Evolutionary conservation across 345 rosid genomes (phyloP).

Genomic region (Physaria fendleri): DNA sequence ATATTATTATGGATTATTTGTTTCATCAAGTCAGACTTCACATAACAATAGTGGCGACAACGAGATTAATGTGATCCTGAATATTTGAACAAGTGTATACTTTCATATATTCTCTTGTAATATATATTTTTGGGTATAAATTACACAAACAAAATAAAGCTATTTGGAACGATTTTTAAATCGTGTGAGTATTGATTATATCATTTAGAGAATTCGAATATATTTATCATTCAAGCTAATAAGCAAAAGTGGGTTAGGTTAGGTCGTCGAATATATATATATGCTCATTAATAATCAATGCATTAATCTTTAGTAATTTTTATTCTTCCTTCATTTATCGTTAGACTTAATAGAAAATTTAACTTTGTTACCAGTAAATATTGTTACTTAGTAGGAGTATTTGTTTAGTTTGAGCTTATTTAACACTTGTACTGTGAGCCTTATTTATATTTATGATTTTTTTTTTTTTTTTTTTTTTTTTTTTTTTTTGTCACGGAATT

Average conservation of each 20-base stretch:
- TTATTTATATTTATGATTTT: background rate
- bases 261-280: slow-evolving; percentile 15
- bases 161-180: background rate
- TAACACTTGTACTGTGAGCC: background rate
- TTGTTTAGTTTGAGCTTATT: background rate
- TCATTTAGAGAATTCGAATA: slow-evolving; percentile 16
- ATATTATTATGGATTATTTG: background rate
- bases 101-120: slow-evolving; percentile 8
- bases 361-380: background rate
- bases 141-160: background rate
- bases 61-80: background rate
- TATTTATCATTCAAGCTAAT: slow-evolving; percentile 7
- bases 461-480: too few relatives aligned
- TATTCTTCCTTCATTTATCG: background rate
- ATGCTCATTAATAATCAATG: background rate
- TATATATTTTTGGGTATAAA: background rate
- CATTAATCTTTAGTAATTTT: background rate
- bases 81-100: slow-evolving; percentile 7
- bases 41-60: slow-evolving; percentile 5
- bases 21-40: slow-evolving; percentile 9
- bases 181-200: background rate
- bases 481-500: too few relatives aligned
- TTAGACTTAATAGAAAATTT: background rate
- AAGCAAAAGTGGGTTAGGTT: slow-evolving; percentile 27
- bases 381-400: background rate